Evolutionary conservation across 2,329 filamentous ascomycete species (phyloP).

Genomic region (Stachybotrys chartarum): DNA sequence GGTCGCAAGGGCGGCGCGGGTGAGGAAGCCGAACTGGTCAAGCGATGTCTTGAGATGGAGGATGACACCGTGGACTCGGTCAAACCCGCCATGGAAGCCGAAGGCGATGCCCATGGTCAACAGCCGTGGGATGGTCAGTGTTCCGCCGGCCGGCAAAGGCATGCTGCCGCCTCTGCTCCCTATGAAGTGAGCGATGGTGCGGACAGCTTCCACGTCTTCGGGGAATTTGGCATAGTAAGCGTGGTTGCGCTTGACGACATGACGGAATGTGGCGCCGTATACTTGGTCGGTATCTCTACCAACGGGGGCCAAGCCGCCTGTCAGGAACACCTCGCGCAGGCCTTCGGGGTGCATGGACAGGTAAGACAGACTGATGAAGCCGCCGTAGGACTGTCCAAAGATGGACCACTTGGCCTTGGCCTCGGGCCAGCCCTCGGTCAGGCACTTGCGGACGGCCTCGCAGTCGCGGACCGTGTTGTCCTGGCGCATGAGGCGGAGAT

Average conservation of each 20-base stretch:
- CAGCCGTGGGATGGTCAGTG: conserved; percentile 66
- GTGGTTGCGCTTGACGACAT: conserved; percentile 63
- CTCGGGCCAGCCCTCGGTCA: conserved; percentile 63
- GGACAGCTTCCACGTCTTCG: conserved; percentile 65
- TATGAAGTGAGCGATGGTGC: conserved; percentile 59
- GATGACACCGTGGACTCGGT: conserved; percentile 67
- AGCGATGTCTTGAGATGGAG: conserved; percentile 66
- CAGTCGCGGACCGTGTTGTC: conserved; percentile 87
- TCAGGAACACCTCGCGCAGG: conserved; percentile 74
- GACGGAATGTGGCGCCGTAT: conserved; percentile 64
- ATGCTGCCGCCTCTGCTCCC: conserved; percentile 47
- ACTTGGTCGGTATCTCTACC: conserved; percentile 65
- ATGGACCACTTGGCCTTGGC: conserved; percentile 75
- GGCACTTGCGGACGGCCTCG: conserved; percentile 71
- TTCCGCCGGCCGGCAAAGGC: conserved; percentile 63
- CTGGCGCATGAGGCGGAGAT: conserved; percentile 78
- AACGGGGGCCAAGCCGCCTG: conserved; percentile 76
- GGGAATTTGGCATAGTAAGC: conserved; percentile 82
- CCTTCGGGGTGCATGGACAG: conserved; percentile 73
- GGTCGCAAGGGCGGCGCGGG: conserved; percentile 58
- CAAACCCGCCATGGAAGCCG: conserved; percentile 71
- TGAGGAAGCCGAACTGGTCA: conserved; percentile 68
- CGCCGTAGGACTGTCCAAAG: conserved; percentile 88
- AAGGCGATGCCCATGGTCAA: conserved; percentile 72
- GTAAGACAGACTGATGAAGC: conserved; percentile 79